Evolutionary conservation across 2,329 filamentous ascomycete species (phyloP), one percentile per base, ranked within the genome.

Genomic region (Fusarium kyushuense): DNA sequence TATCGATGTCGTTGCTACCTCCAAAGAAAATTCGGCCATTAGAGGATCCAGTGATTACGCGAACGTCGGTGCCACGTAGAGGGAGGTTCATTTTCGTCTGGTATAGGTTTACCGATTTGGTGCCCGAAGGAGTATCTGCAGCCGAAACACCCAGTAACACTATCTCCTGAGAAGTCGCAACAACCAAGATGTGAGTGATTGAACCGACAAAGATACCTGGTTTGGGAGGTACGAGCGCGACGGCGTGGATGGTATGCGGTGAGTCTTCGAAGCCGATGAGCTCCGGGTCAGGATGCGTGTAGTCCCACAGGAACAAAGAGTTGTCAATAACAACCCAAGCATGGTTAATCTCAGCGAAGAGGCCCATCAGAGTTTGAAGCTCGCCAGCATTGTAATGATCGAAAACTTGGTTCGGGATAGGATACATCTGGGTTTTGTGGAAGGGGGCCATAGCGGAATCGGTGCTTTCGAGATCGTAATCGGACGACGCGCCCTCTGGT

Each of bases 271-370:
- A 97, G 19, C 95, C 95, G 69, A 97, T 91, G 41, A 97, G 84
- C 76, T 97, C 92, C 7, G 95, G 93, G 71, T 95, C 93, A n/a
- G 92, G 89, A 76, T 93, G 88, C 9, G 94, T 97, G 78, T 97
- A 99, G 80, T 99, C 95, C 96, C 96, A 99, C 17, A 99, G 85
- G 77, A 97, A 99, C 43, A 99, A 84, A 65, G 93, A 92, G 81
- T 97, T 97, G 81, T 99, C 96, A 76, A 99, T 96, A 25, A 92
- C 89, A 56, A 97, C 92, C 92, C 94, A 99, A 30, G 95, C 96
- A 79, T 98, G 94, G 75, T 95, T 94, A 75, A 99, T 86, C 79
- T 96, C 92, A 19, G 96, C 92, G 79, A 99, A 98, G 33, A 99
- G 84, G 12, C 96, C 96, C 92, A 99, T 97, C 75, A 89, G 88